Percentiles rank a stretch among this genome's conserved stretches.
Conservation (phyloP, 768 basidiomycete species). For the Leccinum ochraceum region DNA sequence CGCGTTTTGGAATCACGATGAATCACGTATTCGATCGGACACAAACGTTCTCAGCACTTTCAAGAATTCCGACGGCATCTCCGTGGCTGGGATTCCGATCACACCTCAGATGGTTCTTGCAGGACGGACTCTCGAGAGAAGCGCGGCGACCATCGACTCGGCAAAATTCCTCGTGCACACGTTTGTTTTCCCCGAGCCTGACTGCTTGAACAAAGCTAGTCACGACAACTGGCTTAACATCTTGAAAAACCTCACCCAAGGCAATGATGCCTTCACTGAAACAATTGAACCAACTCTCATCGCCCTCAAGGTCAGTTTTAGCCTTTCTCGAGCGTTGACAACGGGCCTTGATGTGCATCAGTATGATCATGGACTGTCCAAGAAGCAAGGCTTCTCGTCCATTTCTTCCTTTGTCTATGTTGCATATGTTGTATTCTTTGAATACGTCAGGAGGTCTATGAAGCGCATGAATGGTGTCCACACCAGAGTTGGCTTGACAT, state of each 20-base stretch:
- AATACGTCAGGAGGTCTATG: constrained; percentile 76
- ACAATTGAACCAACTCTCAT: constrained; percentile 45
- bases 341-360: constrained; percentile 28
- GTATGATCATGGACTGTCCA: constrained; percentile 55
- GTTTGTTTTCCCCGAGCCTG: constrained; percentile 77
- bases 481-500: constrained; percentile 85
- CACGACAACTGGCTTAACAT: constrained; percentile 65
- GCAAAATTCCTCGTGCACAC: constrained; percentile 77
- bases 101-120: constrained; percentile 78
- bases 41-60: constrained; percentile 60
- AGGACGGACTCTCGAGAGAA: constrained; percentile 57
- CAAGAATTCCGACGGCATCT: constrained; percentile 49
- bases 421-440: constrained; percentile 74
- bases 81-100: constrained; percentile 63
- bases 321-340: constrained; percentile 15
- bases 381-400: constrained; percentile 50
- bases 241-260: constrained; percentile 44
- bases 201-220: constrained; percentile 63
- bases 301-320: constrained; percentile 42
- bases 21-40: constrained; percentile 52
- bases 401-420: constrained; percentile 73
- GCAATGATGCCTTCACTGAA: constrained; percentile 39
- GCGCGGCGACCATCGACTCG: constrained; percentile 53
- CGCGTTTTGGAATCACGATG: constrained; percentile 72
- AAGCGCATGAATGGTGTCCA: constrained; percentile 83